Percentiles rank a stretch among this genome's conserved stretches.
Evolutionary conservation across 169 alveolate species (phyloP).

Genomic region (Cryptosporidium sp.): DNA sequence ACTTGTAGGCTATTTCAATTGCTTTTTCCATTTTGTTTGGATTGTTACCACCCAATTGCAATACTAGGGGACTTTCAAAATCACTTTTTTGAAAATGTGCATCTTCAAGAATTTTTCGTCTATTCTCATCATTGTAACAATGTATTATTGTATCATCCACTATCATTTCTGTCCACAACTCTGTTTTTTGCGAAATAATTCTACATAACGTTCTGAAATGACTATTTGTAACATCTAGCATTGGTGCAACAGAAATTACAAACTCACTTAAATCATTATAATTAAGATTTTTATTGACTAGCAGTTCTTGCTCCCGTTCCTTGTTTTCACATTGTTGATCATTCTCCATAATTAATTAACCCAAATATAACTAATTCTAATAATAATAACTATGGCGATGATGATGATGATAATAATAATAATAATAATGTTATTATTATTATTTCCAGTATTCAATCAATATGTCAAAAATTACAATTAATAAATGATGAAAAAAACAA

Average conservation of each 20-base stretch:
- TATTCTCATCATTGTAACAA: conserved; percentile 76
- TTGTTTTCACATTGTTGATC: not conserved
- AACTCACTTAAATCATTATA: conserved; percentile 58
- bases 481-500: not conserved
- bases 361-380: not conserved
- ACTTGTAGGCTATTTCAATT: conserved; percentile 86
- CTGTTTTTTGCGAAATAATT: conserved; percentile 86
- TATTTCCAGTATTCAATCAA: not conserved
- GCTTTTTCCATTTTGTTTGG: conserved; percentile 90
- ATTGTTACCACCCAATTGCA: conserved; percentile 95
- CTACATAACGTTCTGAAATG: conserved; percentile 91
- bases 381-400: too few species aligned
- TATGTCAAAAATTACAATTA: not conserved
- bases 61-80: conserved; percentile 88
- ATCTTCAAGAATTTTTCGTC: conserved; percentile 66
- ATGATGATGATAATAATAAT: too few species aligned
- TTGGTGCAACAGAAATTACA: conserved; percentile 92
- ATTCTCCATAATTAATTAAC: not conserved
- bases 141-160: conserved; percentile 87
- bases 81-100: conserved; percentile 78
- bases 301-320: too few species aligned
- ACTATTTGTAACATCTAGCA: conserved; percentile 93
- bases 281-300: too few species aligned
- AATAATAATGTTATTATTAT: too few species aligned
- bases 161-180: conserved; percentile 94